Evolutionary conservation across 768 basidiomycete species (phyloP), one percentile per base, ranked within the genome.

Genomic region (Leccinum longicurvipes): DNA sequence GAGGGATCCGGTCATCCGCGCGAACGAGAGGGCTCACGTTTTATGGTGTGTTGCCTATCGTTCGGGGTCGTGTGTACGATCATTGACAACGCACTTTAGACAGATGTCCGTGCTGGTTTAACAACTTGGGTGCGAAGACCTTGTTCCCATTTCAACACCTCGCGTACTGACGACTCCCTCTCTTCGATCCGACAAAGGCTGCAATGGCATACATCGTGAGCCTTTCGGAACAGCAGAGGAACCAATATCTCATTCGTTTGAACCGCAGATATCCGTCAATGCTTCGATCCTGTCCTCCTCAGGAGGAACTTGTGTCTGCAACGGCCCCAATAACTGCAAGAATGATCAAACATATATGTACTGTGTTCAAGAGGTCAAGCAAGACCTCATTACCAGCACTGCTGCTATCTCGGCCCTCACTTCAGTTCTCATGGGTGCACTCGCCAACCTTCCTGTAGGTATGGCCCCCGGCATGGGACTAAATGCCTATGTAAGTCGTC

Each of bases 381-480:
- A 82, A 51, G 91, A 94, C 67, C 81, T 93, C 56, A 91, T 93
- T 64, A 91, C 87, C 6, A 80, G 87, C 12, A 93, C 91, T 0
- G 89, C 91, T 10, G 86, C 88, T 53, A 80, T 91, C 56, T 78
- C 88, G 4, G 83, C 87, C 1, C 79, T 94, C 7, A 72, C 89
- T 10, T 87, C 86, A 17, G 82, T 87, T 67, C 79, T 92, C 56
- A 91, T 94, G 90, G 92, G 92, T 46, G 72, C 86, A 14, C 69
- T 92, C 23, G 92, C 89, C 36, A 94, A 94, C 67, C 75, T 94
- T n/a, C 92, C 92, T 2, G 82, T 94, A n/a, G 90, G 86, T 28
- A 81, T 93, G 72, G 91, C 91, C 2, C 91, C 91, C 21, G 92
- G 92, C 56, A 78, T 94, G 57, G 91, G 91, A 52, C 73, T 92